A percentile compares a stretch with the other conserved stretches of the same genome.
Conservation (phyloP, 306 rosid genomes). For the Senna siamea region DNA sequence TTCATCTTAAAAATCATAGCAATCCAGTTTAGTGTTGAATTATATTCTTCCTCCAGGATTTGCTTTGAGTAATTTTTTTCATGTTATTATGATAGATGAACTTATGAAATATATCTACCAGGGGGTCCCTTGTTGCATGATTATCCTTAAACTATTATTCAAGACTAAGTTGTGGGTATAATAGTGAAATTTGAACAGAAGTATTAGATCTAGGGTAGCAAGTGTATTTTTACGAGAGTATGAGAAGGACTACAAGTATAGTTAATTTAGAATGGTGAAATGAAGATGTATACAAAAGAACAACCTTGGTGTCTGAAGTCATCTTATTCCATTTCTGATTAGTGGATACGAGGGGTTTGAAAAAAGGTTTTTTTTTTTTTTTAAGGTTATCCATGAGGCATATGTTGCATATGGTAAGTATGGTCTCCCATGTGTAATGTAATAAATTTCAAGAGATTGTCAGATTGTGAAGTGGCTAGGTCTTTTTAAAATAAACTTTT, state of each 20-base stretch:
- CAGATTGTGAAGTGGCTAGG: too few species aligned
- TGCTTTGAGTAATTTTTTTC: conserved; percentile 30
- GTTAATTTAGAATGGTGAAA: conserved; percentile 3
- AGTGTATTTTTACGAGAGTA: neutral
- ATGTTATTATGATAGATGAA: conserved; percentile 29
- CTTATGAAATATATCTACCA: conserved; percentile 16
- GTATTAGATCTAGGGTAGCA: neutral
- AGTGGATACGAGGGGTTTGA: too few species aligned
- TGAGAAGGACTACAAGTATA: neutral
- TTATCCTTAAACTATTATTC: neutral
- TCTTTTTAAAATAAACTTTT: too few species aligned
- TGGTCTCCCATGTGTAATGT: too few species aligned
- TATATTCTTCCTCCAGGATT: conserved; percentile 26
- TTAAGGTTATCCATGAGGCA: too few species aligned
- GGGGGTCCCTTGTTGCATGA: conserved; percentile 15
- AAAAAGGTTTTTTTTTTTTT: too few species aligned
- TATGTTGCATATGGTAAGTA: too few species aligned
- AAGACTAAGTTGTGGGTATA: neutral
- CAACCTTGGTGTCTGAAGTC: neutral
- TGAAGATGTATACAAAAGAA: neutral
- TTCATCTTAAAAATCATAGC: conserved; percentile 30
- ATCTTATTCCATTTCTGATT: neutral
- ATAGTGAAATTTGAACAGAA: neutral
- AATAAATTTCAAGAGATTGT: too few species aligned
- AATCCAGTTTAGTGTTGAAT: conserved; percentile 9